A percentile compares a stretch with the other conserved stretches of the same genome.
Evolutionary conservation across 2,329 filamentous ascomycete genomes (phyloP).

Genomic region (Calycina herbarum): DNA sequence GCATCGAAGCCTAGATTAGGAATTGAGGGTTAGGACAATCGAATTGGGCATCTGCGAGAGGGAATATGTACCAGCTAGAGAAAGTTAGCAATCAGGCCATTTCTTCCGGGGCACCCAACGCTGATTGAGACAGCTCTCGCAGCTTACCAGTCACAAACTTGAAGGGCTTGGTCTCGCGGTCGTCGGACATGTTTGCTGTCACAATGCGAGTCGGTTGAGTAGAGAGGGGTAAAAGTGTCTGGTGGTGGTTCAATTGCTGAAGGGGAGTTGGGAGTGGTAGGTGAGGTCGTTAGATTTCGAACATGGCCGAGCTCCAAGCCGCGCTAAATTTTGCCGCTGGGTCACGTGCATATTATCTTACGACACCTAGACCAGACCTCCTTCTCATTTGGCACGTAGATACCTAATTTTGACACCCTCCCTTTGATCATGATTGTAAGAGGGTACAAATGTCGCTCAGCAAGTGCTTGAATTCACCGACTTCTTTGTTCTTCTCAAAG

Average conservation of each 20-base stretch:
- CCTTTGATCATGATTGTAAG: too few relatives aligned
- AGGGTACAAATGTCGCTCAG: too few relatives aligned
- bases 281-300: constrained; percentile 30
- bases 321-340: neutral
- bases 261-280: constrained; percentile 38
- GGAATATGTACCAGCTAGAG: constrained; percentile 48
- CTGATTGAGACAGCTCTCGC: constrained; percentile 21
- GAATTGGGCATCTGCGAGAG: constrained; percentile 14
- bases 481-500: constrained; percentile 3
- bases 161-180: constrained; percentile 97
- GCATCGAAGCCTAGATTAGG: constrained; percentile 83
- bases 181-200: constrained; percentile 81
- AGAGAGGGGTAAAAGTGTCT: constrained; percentile 34
- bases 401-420: too few relatives aligned
- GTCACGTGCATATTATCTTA: too few relatives aligned
- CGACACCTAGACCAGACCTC: too few relatives aligned
- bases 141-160: constrained; percentile 98
- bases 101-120: constrained; percentile 24
- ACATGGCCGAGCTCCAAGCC: constrained; percentile 27
- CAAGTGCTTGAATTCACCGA: too few relatives aligned
- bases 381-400: too few relatives aligned
- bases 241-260: constrained; percentile 33
- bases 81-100: constrained; percentile 43
- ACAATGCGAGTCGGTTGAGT: constrained; percentile 33
- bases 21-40: constrained; percentile 22